Evolutionary conservation across 2,329 filamentous ascomycete genomes (phyloP), one percentile per base, ranked within the genome.

Genomic region (Clarireedia homoeocarpa): DNA sequence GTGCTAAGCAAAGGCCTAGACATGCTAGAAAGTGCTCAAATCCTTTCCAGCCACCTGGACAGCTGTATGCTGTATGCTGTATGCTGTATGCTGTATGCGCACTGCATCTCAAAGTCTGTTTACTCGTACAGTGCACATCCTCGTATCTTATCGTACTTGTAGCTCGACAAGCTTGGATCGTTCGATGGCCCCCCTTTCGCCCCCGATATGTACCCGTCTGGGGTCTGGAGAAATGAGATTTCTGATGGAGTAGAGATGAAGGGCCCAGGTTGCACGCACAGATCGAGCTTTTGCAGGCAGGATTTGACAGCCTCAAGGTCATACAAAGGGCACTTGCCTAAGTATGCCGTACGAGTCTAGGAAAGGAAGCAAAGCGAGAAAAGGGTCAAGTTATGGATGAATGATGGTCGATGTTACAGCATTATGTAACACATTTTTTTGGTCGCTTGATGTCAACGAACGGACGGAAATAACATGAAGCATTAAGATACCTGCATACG

Each of bases 141-240:
- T 52, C 50, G 20, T 38, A 45, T 48, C 34, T 34, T 24, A 53
- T 47, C 51, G 30, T n/a, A n/a, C n/a, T n/a, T n/a, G n/a, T 48
- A 12, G 12, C 27, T n/a, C 30, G n/a, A 48, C 44, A 26, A 53
- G 51, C 51, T 53, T 53, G 30, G 51, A 53, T 48, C 51, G 30
- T 42, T 14, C 20, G 20, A 34, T 53, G 51, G 34, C 30, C 51
- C 20, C 17, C 20, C 27, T 36, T 36, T 36, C 6, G 15, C 17
- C 9, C 17, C n/a, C 27, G 51, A 53, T 53, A 53, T 53, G 51
- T 53, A 53, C 23, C 51, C 51, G 51, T 53, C 51, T 23, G 51
- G 51, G 51, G 51, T 53, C 51, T 48, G 51, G 51, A 53, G 51
- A 53, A 53, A 26, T 40, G 34, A 34, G 39, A 51, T 24, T 42